Conservation (phyloP, 306 rosid genomes). For the Mimosa bimucronata region DNA sequence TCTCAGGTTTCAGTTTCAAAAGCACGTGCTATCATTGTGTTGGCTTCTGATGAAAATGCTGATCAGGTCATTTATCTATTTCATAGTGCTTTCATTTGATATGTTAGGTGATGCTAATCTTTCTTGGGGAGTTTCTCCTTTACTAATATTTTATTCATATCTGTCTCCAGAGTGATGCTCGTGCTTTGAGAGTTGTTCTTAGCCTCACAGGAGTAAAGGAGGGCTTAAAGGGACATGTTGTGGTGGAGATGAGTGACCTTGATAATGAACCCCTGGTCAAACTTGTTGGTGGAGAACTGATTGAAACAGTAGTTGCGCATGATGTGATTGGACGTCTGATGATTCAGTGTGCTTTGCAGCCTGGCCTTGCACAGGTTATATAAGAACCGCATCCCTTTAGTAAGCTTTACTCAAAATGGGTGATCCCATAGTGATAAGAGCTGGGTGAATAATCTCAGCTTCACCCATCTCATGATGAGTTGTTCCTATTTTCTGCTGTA, state of each 20-base stretch:
- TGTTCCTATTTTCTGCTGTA: slow-evolving; percentile 6
- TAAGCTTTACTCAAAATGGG: slow-evolving; percentile 28
- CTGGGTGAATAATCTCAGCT: slow-evolving; percentile 26
- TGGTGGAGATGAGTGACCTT: slow-evolving; percentile 98
- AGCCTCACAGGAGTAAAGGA: slow-evolving; percentile 95
- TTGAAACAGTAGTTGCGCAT: slow-evolving; percentile 98
- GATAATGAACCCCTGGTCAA: slow-evolving; percentile 96
- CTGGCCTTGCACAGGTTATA: slow-evolving; percentile 97
- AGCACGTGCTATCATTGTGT: slow-evolving; percentile 96
- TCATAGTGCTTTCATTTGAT: slow-evolving; percentile 31
- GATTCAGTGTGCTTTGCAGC: slow-evolving; percentile 99
- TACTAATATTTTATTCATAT: slow-evolving; percentile 29
- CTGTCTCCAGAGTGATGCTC: slow-evolving; percentile 87
- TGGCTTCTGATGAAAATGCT: slow-evolving; percentile 94
- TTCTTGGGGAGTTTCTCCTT: slow-evolving; percentile 31
- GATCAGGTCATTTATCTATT: slow-evolving; percentile 72
- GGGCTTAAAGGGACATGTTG: slow-evolving; percentile 88
- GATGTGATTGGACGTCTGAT: slow-evolving; percentile 98
- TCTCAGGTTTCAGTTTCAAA: slow-evolving; percentile 93
- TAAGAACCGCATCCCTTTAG: slow-evolving; percentile 22
- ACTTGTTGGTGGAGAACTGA: slow-evolving; percentile 96
- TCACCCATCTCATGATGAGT: slow-evolving; percentile 12
- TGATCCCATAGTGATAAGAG: slow-evolving; percentile 3
- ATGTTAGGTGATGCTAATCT: slow-evolving; percentile 29
- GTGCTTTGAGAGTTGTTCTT: slow-evolving; percentile 96